These are phyloP conservation scores for Lanmaoa pseudosensibilis DNA, from an alignment of 768 basidiomycete genomes.

Conservation along the genomic window DNA sequence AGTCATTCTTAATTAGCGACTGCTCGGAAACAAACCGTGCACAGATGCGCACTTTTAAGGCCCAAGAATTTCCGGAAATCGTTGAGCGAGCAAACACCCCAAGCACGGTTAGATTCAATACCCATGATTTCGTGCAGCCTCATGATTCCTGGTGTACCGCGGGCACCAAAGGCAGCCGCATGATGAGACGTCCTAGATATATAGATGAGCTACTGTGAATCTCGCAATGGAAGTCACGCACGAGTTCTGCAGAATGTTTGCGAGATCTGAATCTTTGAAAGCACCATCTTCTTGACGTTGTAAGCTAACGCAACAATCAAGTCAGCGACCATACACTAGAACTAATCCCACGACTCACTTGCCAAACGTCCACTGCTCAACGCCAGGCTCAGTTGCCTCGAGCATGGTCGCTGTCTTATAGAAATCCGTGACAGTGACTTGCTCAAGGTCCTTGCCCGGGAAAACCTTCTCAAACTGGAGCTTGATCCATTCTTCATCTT, in stretches of 20 bases:
- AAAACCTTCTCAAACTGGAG: conserved; percentile 53
- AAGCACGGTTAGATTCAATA: conserved; percentile 69
- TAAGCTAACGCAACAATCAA: conserved; percentile 40
- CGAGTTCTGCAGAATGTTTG: conserved; percentile 65
- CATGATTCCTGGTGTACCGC: conserved; percentile 75
- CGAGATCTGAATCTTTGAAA: conserved; percentile 74
- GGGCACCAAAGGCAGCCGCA: conserved; percentile 73
- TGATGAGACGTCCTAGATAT: conserved; percentile 61
- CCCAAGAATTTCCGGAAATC: conserved; percentile 84
- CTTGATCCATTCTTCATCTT: conserved; percentile 71
- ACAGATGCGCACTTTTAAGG: conserved; percentile 55
- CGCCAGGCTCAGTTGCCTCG: conserved; percentile 42
- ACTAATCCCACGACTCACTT: conserved; percentile 37
- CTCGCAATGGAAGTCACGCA: conserved; percentile 35
- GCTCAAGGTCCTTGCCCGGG: conserved; percentile 48
- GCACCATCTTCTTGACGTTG: conserved; percentile 53
- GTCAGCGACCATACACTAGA: background rate
- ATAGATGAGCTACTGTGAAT: background rate
- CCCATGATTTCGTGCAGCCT: conserved; percentile 82
- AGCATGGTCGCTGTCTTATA: conserved; percentile 42
- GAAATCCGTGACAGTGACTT: conserved; percentile 52
- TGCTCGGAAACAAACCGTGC: background rate
- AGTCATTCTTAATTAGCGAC: background rate
- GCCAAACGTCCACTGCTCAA: conserved; percentile 68
- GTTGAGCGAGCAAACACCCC: conserved; percentile 84